These are phyloP conservation scores for Fragaria nilgerrensis DNA, from an alignment of 306 rosid species.

Conservation along the genomic window DNA sequence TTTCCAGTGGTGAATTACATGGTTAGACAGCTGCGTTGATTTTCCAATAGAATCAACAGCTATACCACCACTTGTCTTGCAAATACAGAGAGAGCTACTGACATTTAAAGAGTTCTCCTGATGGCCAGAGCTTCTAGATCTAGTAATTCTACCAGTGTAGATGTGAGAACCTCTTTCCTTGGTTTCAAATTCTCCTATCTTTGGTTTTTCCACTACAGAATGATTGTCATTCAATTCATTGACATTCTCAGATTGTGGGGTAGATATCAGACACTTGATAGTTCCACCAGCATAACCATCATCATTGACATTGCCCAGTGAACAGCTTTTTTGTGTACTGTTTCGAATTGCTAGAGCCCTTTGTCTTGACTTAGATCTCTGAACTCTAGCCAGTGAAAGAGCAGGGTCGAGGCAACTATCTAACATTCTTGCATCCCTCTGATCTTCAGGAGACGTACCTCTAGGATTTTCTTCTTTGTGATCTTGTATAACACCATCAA, in stretches of 20 bases:
- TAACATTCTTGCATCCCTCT: constrained; percentile 22
- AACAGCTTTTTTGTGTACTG: constrained; percentile 46
- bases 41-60: constrained; percentile 10
- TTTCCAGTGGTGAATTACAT: constrained; percentile 32
- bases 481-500: constrained; percentile 39
- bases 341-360: constrained; percentile 69
- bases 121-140: constrained; percentile 42
- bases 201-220: constrained; percentile 38
- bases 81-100: constrained; percentile 27
- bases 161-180: constrained; percentile 21
- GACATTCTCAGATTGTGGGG: constrained; percentile 33
- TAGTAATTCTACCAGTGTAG: constrained; percentile 34
- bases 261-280: constrained; percentile 36
- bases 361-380: constrained; percentile 86
- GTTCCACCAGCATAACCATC: constrained; percentile 31
- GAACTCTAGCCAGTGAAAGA: constrained; percentile 70
- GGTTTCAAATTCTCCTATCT: constrained; percentile 27
- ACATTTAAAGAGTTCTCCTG: constrained; percentile 32
- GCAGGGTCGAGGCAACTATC: constrained; percentile 50
- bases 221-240: constrained; percentile 33
- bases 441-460: constrained; percentile 28
- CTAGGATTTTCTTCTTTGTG: constrained; percentile 34
- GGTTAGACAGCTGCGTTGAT: constrained; percentile 20
- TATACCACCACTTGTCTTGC: constrained; percentile 25
- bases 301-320: constrained; percentile 31